A percentile compares a stretch with the other conserved stretches of the same genome.
These are phyloP conservation scores for Fagus crenata DNA, from an alignment of 306 rosid species.

Conservation along the genomic window DNA sequence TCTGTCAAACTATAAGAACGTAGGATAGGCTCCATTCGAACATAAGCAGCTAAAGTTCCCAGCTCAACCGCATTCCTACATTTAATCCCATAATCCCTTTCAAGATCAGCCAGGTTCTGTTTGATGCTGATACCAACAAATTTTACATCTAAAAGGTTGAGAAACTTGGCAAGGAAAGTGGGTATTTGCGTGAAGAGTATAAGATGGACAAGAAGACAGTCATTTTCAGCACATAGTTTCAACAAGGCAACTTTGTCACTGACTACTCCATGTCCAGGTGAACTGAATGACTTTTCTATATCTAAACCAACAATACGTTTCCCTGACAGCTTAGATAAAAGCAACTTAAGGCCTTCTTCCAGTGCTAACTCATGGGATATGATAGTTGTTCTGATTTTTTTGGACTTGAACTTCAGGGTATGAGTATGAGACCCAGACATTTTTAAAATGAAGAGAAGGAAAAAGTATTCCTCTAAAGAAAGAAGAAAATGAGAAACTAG, in stretches of 20 bases:
- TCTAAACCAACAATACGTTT: not conserved
- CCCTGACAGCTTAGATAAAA: not conserved
- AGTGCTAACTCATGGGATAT: not conserved
- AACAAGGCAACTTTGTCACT: too few species aligned
- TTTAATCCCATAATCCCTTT: not conserved
- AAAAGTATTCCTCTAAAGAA: too few species aligned
- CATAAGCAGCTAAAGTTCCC: not conserved
- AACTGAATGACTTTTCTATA: conserved; percentile 4
- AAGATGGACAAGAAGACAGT: not conserved
- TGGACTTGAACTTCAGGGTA: too few species aligned
- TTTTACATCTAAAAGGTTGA: not conserved
- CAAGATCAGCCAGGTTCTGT: not conserved
- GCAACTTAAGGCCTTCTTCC: not conserved
- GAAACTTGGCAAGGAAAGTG: conserved; percentile 7
- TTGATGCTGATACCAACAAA: not conserved
- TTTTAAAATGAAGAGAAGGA: not conserved
- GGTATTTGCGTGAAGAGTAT: not conserved
- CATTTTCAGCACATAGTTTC: too few species aligned
- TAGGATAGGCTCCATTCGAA: not conserved
- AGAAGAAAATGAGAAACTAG: not conserved
- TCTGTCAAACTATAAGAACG: not conserved
- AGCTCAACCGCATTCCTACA: not conserved
- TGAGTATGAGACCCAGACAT: not conserved
- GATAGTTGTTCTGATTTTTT: not conserved
- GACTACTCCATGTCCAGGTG: not conserved